Base-by-base conservation (phyloP, 2,329 filamentous ascomycete species). In the Cyclaneusma minus region DNA sequence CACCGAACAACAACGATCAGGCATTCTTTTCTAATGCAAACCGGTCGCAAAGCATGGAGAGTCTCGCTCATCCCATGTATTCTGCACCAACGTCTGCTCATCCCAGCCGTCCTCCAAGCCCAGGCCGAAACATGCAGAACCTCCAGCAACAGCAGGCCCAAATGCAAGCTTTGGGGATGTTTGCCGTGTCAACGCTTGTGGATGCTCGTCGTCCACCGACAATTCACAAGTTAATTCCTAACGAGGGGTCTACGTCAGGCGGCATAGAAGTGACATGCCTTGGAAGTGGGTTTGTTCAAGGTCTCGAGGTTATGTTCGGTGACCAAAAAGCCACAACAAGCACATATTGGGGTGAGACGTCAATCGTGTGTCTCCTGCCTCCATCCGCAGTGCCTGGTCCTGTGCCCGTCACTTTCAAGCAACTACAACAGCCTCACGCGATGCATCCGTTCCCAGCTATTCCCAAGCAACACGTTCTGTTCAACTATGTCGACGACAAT, bases 191-290 rank as follows among this genome's bases (percentile, higher is more conserved):
- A 15, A 45, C 68, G 15, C 51, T 49, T 6, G 52, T 64, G 29
- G 57, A 57, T 25, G 56, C 60, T 22, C 54, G 62, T n/a, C 54
- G 62, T 16, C 58, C 65, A 3, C 68, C 75, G 2, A 65, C 67
- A 11, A 87, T 91, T 13, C 75, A 82, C 46, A 87, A 85, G 47
- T 64, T 93, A 34, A 81, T 89, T 18, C 84, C 85, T 1, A 66
- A 65, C 16, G 80, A 91, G 48, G 84, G 84, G 0, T 80, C 84
- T 5, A 80, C 74, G 31, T 70, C 69, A 18, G 84, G 84, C 32
- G 84, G 84, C 21, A 84, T 82, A 27, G 84, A 94, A 48, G 82
- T 93, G 3, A 87, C 81, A 0, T 68, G 89, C 29, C 59, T 92
- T 6, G 84, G 85, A 11, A 79, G 73, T 36, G 71, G 75, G 9